Evolutionary conservation across 1,139 yeast genomes (phyloP).

Genomic region (Saccharomyces hybrid): DNA sequence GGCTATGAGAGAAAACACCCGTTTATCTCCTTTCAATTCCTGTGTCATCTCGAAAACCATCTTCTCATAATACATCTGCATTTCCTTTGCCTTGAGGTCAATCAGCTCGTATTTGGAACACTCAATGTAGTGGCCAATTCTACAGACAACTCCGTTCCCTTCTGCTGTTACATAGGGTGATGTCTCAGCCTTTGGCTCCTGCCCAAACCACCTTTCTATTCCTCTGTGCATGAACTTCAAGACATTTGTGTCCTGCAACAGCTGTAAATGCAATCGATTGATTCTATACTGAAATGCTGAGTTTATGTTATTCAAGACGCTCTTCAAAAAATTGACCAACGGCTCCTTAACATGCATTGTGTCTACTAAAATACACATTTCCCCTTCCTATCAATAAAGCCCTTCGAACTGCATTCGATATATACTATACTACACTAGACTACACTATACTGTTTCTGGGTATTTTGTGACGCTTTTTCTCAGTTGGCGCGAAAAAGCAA

Average conservation of each 20-base stretch:
- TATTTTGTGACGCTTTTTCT: not conserved
- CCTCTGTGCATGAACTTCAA: not conserved
- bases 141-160: not conserved
- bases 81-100: not conserved
- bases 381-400: not conserved
- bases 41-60: not conserved
- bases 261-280: not conserved
- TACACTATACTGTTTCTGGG: not conserved
- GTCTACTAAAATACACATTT: not conserved
- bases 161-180: not conserved
- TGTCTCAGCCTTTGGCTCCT: not conserved
- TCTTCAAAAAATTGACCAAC: not conserved
- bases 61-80: not conserved
- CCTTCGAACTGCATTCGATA: not conserved
- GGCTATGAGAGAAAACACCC: not conserved
- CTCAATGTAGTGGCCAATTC: not conserved
- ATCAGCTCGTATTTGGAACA: not conserved
- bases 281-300: not conserved
- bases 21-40: not conserved
- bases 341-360: not conserved
- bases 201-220: not conserved
- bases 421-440: not conserved
- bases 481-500: not conserved
- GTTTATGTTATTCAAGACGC: not conserved
- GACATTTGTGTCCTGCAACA: not conserved